Conservation (phyloP, 768 basidiomycete species). For the Pulveroboletus sp. region DNA sequence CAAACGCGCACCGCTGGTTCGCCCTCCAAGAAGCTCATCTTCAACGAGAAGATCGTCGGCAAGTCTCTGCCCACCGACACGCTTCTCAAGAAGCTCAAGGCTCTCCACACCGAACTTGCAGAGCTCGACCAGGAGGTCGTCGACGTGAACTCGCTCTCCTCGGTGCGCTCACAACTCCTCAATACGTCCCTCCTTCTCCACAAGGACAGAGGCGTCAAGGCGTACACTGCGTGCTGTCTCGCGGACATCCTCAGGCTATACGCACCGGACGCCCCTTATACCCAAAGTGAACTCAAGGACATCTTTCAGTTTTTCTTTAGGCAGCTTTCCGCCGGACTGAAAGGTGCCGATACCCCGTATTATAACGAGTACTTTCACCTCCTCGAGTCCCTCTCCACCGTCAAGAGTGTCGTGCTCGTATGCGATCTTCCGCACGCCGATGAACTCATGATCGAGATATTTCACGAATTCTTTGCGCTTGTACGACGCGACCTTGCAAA, state of each 20-base stretch:
- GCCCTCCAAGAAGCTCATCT: slow-evolving; percentile 59
- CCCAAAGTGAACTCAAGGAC: slow-evolving; percentile 80
- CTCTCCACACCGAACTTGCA: slow-evolving; percentile 70
- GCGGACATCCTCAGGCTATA: slow-evolving; percentile 91
- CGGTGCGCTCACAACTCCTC: slow-evolving; percentile 75
- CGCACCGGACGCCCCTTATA: slow-evolving; percentile 97
- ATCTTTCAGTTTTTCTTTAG: slow-evolving; percentile 96
- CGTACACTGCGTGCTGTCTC: slow-evolving; percentile 89
- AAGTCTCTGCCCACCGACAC: slow-evolving; percentile 77
- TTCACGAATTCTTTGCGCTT: slow-evolving; percentile 77
- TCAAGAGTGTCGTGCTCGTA: slow-evolving; percentile 91
- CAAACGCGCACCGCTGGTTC: slow-evolving; percentile 60
- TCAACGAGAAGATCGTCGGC: slow-evolving; percentile 76
- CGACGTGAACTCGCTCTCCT: slow-evolving; percentile 65
- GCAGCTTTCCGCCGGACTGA: slow-evolving; percentile 73
- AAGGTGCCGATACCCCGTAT: slow-evolving; percentile 73
- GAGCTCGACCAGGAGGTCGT: slow-evolving; percentile 84
- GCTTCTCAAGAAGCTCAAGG: slow-evolving; percentile 80
- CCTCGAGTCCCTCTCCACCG: slow-evolving; percentile 88
- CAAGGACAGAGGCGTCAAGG: slow-evolving; percentile 95
- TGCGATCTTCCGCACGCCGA: slow-evolving; percentile 88
- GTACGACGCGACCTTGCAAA: slow-evolving; percentile 70
- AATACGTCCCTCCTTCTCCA: slow-evolving; percentile 78
- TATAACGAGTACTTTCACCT: slow-evolving; percentile 93
- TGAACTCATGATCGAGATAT: slow-evolving; percentile 77